Evolutionary conservation across 1,284 basidiomycete genomes (phyloP).

Genomic region (Fomitopsis schrenkii): DNA sequence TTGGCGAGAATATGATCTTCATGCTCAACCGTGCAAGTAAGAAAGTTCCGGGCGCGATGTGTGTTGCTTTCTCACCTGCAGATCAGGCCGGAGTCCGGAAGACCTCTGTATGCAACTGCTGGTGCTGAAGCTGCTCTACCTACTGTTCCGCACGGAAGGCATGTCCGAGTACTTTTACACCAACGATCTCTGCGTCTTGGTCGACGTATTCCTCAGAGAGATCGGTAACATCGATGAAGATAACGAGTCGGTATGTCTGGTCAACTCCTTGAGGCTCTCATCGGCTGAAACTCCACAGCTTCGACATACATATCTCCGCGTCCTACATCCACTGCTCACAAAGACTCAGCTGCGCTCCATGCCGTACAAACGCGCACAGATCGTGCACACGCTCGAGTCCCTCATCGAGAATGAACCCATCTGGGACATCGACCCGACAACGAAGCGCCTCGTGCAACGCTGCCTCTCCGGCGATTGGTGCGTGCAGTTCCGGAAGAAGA

Average conservation of each 20-base stretch:
- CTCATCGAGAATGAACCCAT: constrained; percentile 75
- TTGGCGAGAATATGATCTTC: constrained; percentile 98
- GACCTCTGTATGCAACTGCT: constrained; percentile 94
- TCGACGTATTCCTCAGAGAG: constrained; percentile 95
- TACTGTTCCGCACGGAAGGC: constrained; percentile 91
- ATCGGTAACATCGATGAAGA: constrained; percentile 90
- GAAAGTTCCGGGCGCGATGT: constrained; percentile 21
- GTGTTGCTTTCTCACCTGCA: neutral
- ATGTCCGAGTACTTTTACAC: constrained; percentile 98
- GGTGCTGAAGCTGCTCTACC: constrained; percentile 92
- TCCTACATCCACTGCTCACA: constrained; percentile 91
- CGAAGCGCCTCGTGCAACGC: constrained; percentile 87
- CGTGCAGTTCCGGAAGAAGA: constrained; percentile 50
- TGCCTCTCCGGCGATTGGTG: constrained; percentile 91
- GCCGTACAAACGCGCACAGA: constrained; percentile 91
- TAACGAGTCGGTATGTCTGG: constrained; percentile 75
- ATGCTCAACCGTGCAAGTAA: constrained; percentile 94
- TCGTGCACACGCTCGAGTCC: constrained; percentile 80
- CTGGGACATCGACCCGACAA: constrained; percentile 82
- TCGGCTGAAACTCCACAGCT: constrained; percentile 45
- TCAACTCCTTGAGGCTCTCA: neutral
- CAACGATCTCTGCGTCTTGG: constrained; percentile 93
- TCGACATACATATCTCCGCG: constrained; percentile 95
- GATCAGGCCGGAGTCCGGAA: constrained; percentile 76
- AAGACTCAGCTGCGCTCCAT: constrained; percentile 86